phyloP scores from a whole-genome alignment of 1,284 basidiomycete genomes.

The Heterobasidion parviporum region DNA sequence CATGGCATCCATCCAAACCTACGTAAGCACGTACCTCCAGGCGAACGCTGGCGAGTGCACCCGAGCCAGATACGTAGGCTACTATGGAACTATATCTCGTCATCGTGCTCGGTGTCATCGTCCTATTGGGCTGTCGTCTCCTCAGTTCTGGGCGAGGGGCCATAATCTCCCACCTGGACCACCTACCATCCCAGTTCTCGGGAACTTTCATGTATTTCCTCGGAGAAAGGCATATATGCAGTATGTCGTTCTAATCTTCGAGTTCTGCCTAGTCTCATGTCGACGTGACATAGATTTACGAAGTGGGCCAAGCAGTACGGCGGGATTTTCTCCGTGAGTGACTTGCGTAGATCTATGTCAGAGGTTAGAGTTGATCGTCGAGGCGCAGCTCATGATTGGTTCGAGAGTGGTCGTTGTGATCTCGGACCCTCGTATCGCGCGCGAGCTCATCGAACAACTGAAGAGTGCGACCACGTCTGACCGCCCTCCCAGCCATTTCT shows the following conservation, averaged over 20 bases:
- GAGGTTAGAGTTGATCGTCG: too few species aligned
- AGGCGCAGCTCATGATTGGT: background rate
- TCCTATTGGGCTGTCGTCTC: too few species aligned
- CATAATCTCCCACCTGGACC: conserved; percentile 25
- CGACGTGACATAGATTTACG: conserved; percentile 1
- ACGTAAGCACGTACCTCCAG: too few species aligned
- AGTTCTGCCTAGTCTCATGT: background rate
- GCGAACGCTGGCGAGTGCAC: too few species aligned
- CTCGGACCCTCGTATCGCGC: background rate
- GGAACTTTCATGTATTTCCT: conserved; percentile 22
- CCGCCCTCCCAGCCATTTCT: conserved; percentile 17
- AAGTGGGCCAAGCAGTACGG: background rate
- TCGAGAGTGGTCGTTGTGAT: background rate
- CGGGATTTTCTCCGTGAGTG: background rate
- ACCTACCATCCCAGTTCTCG: conserved; percentile 23
- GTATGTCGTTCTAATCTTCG: conserved; percentile 7
- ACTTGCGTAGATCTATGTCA: too few species aligned
- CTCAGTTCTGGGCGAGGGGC: conserved; percentile 9
- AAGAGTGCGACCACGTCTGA: conserved; percentile 14
- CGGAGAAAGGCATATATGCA: conserved; percentile 14
- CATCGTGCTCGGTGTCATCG: too few species aligned
- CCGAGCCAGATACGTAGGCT: too few species aligned
- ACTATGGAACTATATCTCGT: too few species aligned
- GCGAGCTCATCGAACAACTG: conserved; percentile 1
- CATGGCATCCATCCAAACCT: too few species aligned